Percentiles rank a stretch among this genome's conserved stretches.
Evolutionary conservation across 257 asterid species (phyloP).

Genomic region (Leonotis leonurus): DNA sequence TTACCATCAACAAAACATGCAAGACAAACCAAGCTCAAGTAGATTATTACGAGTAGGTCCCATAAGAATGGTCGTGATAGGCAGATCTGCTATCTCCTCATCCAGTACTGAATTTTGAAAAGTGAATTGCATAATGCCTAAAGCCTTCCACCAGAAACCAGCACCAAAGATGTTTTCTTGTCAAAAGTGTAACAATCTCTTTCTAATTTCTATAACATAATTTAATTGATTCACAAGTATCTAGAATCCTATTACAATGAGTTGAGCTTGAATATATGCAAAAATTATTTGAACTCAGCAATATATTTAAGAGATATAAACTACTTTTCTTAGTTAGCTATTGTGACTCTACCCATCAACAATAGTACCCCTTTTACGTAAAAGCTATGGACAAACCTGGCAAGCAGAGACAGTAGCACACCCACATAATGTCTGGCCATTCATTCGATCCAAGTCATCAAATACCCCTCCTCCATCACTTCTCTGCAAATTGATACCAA

Average conservation of each 20-base stretch:
- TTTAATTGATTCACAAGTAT: background rate
- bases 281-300: background rate
- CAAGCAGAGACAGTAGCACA: conserved; percentile 69
- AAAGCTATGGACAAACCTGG: conserved; percentile 52
- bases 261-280: background rate
- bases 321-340: background rate
- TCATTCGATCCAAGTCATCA: conserved; percentile 77
- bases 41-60: too few relatives aligned
- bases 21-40: too few relatives aligned
- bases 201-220: too few relatives aligned
- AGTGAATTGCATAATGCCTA: background rate
- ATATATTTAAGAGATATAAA: background rate
- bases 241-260: background rate
- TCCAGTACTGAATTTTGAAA: conserved; percentile 4
- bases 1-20: background rate
- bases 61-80: background rate
- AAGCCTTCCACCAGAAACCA: background rate
- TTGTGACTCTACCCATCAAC: background rate
- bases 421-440: conserved; percentile 85
- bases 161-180: background rate
- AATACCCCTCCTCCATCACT: conserved; percentile 98
- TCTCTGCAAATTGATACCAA: conserved; percentile 53
- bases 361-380: background rate
- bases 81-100: background rate
- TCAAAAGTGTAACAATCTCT: conserved; percentile 5